Evolutionary conservation across 148 eudicot species (phyloP).

Genomic region (Cornus controversa): DNA sequence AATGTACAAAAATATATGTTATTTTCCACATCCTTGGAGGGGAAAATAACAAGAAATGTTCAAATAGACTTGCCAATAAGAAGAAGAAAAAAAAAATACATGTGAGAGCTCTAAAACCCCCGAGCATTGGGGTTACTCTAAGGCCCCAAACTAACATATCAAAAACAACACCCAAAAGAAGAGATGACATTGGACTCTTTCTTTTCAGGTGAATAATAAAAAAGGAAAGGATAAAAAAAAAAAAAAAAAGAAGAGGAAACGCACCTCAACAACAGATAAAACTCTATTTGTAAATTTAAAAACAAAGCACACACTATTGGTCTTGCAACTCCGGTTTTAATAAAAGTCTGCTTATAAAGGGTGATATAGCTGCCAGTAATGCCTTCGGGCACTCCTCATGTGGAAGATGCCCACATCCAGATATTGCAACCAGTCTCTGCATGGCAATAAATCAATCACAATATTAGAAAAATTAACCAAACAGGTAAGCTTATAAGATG

Average conservation of each 20-base stretch:
- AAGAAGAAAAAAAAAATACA: conserved; percentile 2
- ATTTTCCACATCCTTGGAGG: conserved; percentile 17
- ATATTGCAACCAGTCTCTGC: conserved; percentile 95
- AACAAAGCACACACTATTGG: conserved; percentile 21
- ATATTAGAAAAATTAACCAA: conserved; percentile 1
- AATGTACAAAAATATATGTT: conserved; percentile 14
- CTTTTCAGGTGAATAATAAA: conserved; percentile 14
- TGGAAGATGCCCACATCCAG: conserved; percentile 98
- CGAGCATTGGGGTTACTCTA: conserved; percentile 1
- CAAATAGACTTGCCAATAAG: background rate
- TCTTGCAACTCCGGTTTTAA: conserved; percentile 34
- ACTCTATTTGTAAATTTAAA: conserved; percentile 10
- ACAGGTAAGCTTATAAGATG: background rate
- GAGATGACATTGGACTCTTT: conserved; percentile 31
- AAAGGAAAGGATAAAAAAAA: background rate
- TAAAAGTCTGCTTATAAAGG: conserved; percentile 68
- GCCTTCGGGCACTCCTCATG: conserved; percentile 99
- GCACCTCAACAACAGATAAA: background rate
- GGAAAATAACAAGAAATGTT: conserved; percentile 20
- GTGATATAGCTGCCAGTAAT: conserved; percentile 77
- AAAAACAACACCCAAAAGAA: conserved; percentile 32
- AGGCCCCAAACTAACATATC: conserved; percentile 16
- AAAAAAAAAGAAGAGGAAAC: background rate
- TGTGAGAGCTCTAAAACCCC: conserved; percentile 11
- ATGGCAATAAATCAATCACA: conserved; percentile 7